A percentile compares a stretch with the other conserved stretches of the same genome.
Evolutionary conservation across 2,329 filamentous ascomycete genomes (phyloP).

Genomic region (Harringtonia aguacate): DNA sequence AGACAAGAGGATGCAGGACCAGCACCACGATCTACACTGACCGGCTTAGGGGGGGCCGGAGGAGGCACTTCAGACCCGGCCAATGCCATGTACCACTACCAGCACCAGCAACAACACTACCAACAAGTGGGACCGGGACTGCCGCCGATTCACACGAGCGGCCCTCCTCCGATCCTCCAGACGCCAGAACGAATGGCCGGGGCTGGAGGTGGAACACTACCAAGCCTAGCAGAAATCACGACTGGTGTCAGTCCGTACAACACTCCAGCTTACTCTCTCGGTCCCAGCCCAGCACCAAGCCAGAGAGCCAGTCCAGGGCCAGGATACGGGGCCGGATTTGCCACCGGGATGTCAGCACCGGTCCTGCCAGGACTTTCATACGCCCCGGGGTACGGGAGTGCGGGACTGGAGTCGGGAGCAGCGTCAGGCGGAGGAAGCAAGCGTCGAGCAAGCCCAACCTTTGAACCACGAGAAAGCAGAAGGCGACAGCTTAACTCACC

Average conservation of each 20-base stretch:
- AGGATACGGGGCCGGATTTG: too few species aligned
- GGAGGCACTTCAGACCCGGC: slow-evolving; percentile 4
- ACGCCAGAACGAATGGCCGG: slow-evolving; percentile 10
- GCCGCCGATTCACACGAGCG: slow-evolving; percentile 38
- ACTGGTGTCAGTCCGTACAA: slow-evolving; percentile 52
- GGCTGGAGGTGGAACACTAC: slow-evolving; percentile 37
- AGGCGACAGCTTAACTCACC: slow-evolving; percentile 26
- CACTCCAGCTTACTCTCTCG: slow-evolving; percentile 42
- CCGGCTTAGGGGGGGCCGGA: neutral
- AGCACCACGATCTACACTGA: neutral
- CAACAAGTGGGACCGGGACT: slow-evolving; percentile 22
- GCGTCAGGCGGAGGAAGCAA: slow-evolving; percentile 27
- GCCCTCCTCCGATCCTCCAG: neutral
- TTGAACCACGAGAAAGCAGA: slow-evolving; percentile 32
- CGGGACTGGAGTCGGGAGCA: slow-evolving; percentile 3
- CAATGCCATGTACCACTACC: slow-evolving; percentile 17
- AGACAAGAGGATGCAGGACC: slow-evolving; percentile 1
- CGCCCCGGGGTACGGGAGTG: neutral
- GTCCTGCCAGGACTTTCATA: neutral
- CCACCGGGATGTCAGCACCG: neutral
- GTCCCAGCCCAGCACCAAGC: slow-evolving; percentile 26
- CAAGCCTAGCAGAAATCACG: slow-evolving; percentile 51
- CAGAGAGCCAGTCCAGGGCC: slow-evolving; percentile 24
- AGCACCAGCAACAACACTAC: slow-evolving; percentile 9
- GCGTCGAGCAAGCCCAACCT: slow-evolving; percentile 40